A percentile compares a stretch with the other conserved stretches of the same genome.
Evolutionary conservation across 129 eudicot species (phyloP).

Genomic region (Flaveria robusta): DNA sequence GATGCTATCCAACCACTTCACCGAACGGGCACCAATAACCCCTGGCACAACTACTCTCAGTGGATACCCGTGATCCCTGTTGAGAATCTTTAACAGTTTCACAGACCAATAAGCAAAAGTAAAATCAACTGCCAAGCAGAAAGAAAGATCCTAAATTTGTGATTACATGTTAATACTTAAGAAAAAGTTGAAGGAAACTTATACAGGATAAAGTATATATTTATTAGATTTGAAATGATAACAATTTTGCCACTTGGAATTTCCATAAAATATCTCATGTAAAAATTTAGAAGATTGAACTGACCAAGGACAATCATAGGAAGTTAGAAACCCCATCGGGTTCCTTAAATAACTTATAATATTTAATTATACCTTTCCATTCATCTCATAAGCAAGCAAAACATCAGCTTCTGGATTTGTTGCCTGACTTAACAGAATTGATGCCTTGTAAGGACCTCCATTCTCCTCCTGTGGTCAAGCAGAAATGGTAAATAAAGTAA

Average conservation of each 20-base stretch:
- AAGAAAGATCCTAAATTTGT: too few species aligned
- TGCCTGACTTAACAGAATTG: slow-evolving; percentile 82
- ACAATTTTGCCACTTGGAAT: neutral
- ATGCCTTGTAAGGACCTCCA: slow-evolving; percentile 96
- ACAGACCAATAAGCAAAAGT: slow-evolving; percentile 28
- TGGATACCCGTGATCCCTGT: slow-evolving; percentile 99
- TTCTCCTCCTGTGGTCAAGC: slow-evolving; percentile 70
- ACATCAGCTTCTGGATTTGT: slow-evolving; percentile 95
- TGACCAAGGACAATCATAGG: neutral
- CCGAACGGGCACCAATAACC: slow-evolving; percentile 98
- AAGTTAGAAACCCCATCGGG: neutral
- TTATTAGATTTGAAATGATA: neutral
- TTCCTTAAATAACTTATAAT: neutral
- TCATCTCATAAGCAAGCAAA: slow-evolving; percentile 94
- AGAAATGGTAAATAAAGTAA: slow-evolving; percentile 1
- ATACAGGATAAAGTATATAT: neutral
- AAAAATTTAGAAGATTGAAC: neutral
- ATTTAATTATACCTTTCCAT: slow-evolving; percentile 70
- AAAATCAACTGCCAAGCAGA: neutral
- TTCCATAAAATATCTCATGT: neutral
- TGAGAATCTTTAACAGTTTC: slow-evolving; percentile 55
- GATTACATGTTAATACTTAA: too few species aligned
- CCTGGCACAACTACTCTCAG: slow-evolving; percentile 93
- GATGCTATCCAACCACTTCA: slow-evolving; percentile 91
- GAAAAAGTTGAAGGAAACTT: neutral